phyloP scores from a whole-genome alignment of 164 flowering plant genomes.

The Taxillus chinensis region DNA sequence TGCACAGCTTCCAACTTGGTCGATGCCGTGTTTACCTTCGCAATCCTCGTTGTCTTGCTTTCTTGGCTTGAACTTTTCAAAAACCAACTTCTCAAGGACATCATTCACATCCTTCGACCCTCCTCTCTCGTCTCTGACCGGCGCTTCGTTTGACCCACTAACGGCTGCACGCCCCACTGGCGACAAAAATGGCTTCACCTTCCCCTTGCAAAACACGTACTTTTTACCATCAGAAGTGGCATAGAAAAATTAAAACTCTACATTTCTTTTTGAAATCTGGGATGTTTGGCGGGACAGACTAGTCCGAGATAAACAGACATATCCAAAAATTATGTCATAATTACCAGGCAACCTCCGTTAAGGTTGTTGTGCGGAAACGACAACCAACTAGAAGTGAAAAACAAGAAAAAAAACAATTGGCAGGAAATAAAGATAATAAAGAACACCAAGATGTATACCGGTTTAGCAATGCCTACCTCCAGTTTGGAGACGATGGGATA shows the following conservation, averaged over 20 bases:
- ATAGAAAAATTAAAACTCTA: background rate
- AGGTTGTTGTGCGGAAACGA: no score
- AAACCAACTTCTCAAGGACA: conserved; percentile 23
- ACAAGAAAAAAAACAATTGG: no score
- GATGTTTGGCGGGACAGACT: background rate
- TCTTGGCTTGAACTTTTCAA: conserved; percentile 38
- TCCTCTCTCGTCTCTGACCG: conserved; percentile 11
- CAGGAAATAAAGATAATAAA: no score
- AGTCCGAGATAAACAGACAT: no score
- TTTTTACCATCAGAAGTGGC: background rate
- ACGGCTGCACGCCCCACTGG: conserved; percentile 11
- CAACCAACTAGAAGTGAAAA: no score
- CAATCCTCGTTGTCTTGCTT: conserved; percentile 11
- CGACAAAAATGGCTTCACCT: conserved; percentile 30
- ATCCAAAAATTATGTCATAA: no score
- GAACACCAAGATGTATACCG: no score
- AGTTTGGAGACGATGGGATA: no score
- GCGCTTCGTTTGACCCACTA: conserved; percentile 9
- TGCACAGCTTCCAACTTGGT: conserved; percentile 8
- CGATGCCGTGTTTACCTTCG: conserved; percentile 7
- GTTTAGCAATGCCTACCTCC: no score
- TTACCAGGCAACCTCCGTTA: no score
- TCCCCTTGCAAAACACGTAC: conserved; percentile 24
- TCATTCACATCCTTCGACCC: conserved; percentile 8
- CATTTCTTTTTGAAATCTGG: no score